Conservation (phyloP, 441 rosid species). For the Manihot esculenta region DNA sequence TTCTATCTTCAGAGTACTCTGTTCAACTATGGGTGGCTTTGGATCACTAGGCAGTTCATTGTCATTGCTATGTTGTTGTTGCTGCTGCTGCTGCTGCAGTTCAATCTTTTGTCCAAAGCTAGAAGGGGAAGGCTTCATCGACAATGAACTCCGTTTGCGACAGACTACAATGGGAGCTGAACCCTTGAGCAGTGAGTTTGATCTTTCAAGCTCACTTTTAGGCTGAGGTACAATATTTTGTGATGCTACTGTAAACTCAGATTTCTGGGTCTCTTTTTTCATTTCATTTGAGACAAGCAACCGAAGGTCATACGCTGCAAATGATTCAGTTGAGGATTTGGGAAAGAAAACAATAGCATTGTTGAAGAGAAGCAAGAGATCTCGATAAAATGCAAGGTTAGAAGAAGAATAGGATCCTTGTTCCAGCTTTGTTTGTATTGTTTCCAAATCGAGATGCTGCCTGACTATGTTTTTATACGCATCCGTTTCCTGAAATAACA, state of each 20-base stretch:
- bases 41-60: conserved; percentile 15
- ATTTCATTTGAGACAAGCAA: conserved; percentile 30
- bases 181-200: conserved; percentile 46
- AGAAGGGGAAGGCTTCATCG: conserved; percentile 40
- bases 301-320: conserved; percentile 35
- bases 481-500: conserved; percentile 35
- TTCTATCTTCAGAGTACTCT: conserved; percentile 29
- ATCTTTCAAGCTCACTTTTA: conserved; percentile 33
- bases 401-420: conserved; percentile 36
- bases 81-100: conserved; percentile 23
- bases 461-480: conserved; percentile 35
- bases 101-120: conserved; percentile 31
- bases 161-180: conserved; percentile 48
- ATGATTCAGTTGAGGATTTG: conserved; percentile 29
- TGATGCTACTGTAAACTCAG: conserved; percentile 10
- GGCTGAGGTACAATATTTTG: conserved; percentile 7
- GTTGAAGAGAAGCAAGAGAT: conserved; percentile 44
- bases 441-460: conserved; percentile 45
- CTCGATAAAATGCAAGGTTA: conserved; percentile 33
- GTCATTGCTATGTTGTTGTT: no score
- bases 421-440: conserved; percentile 36
- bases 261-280: conserved; percentile 15
- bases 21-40: conserved; percentile 16
- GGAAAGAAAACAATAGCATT: conserved; percentile 34
- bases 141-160: conserved; percentile 48